Percentiles rank a stretch among this genome's conserved stretches.
Evolutionary conservation across 306 rosid genomes (phyloP).

Genomic region (Trichosanthes cucumerina): DNA sequence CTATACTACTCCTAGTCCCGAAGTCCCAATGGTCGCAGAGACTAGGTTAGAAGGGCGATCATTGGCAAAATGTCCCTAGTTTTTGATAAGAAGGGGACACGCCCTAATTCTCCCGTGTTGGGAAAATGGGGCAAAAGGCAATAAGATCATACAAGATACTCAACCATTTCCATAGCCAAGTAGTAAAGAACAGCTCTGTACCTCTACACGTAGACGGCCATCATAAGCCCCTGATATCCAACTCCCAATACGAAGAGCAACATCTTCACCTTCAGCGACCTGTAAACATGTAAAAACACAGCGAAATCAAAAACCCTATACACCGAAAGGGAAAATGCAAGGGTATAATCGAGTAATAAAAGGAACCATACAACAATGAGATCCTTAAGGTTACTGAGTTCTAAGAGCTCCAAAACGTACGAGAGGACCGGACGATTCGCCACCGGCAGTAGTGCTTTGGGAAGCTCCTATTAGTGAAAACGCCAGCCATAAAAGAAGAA

Average conservation of each 20-base stretch:
- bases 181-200: background rate
- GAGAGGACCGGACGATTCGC: conserved; percentile 86
- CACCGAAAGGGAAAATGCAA: background rate
- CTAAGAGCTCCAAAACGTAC: conserved; percentile 73
- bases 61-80: background rate
- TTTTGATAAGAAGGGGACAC: background rate
- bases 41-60: background rate
- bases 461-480: conserved; percentile 58
- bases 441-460: conserved; percentile 85
- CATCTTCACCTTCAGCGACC: conserved; percentile 94
- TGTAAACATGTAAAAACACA: conserved; percentile 11
- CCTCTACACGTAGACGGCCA: conserved; percentile 85
- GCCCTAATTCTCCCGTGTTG: background rate
- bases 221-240: conserved; percentile 86
- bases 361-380: conserved; percentile 66
- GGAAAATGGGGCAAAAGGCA: background rate
- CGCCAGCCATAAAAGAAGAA: background rate
- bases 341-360: background rate
- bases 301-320: background rate
- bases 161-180: background rate
- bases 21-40: background rate
- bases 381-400: conserved; percentile 76
- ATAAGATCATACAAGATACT: background rate
- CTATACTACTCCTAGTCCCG: background rate
- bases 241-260: conserved; percentile 49